A percentile compares a stretch with the other conserved stretches of the same genome.
These are phyloP conservation scores for Piromyces finnis DNA, from an alignment of 192 early-diverging fungal genomes.

Conservation along the genomic window DNA sequence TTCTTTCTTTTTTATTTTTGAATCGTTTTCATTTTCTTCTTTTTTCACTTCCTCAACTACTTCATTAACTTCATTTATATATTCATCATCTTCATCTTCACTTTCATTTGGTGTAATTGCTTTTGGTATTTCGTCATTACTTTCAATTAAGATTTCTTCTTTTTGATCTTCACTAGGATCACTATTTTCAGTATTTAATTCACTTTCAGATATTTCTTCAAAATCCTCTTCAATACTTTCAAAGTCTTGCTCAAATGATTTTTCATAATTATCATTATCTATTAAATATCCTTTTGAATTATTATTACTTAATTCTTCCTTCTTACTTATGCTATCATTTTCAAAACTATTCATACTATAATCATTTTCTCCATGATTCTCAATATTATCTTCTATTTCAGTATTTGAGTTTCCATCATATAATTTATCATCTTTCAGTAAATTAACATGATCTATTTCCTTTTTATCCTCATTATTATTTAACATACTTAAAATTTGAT, in stretches of 20 bases:
- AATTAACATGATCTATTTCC: not conserved
- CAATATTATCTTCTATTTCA: not conserved
- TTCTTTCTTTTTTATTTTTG: not conserved
- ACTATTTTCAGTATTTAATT: not conserved
- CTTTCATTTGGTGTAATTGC: not conserved
- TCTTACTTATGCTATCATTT: not conserved
- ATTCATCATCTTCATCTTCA: not conserved
- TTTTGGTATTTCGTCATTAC: not conserved
- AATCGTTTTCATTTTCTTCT: not conserved
- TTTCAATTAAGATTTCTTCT: not conserved
- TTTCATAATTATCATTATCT: not conserved
- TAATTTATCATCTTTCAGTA: not conserved
- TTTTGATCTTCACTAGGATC: not conserved
- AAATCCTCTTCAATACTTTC: not conserved
- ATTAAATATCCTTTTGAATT: not conserved
- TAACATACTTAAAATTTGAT: not conserved
- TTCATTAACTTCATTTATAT: not conserved
- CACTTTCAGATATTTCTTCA: not conserved
- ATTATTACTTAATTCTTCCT: not conserved
- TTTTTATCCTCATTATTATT: not conserved
- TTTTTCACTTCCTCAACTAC: not conserved
- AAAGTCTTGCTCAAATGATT: not conserved
- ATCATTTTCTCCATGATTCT: not conserved
- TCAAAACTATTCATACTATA: not conserved
- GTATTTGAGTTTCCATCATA: not conserved